phyloP scores from a whole-genome alignment of 768 basidiomycete genomes.

The Amanita molliuscula region DNA sequence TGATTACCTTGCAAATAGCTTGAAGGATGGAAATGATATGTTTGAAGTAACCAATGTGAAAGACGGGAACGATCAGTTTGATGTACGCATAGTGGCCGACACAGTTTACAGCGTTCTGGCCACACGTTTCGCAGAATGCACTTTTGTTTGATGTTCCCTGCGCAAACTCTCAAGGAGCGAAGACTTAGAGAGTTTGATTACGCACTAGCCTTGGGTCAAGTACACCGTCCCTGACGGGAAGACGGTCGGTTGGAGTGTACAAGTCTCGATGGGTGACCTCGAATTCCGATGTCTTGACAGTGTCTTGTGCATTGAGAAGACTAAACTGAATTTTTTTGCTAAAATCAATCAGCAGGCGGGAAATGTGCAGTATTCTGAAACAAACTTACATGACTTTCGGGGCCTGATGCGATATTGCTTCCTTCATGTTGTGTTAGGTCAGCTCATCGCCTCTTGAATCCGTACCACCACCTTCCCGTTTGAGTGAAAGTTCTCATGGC shows the following conservation, averaged over 20 bases:
- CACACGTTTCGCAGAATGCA: slow-evolving; percentile 91
- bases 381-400: slow-evolving; percentile 70
- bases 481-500: too few relatives aligned
- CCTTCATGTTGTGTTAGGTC: slow-evolving; percentile 68
- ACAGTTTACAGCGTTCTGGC: slow-evolving; percentile 84
- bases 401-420: slow-evolving; percentile 65
- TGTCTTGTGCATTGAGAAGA: slow-evolving; percentile 87
- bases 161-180: background rate
- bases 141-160: slow-evolving; percentile 94
- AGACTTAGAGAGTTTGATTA: slow-evolving; percentile 3
- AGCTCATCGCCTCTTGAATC: too few relatives aligned
- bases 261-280: slow-evolving; percentile 91
- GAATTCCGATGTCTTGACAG: slow-evolving; percentile 92
- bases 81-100: slow-evolving; percentile 99
- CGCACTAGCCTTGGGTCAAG: slow-evolving; percentile 84
- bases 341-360: slow-evolving; percentile 9
- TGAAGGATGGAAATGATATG: slow-evolving; percentile 90
- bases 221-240: slow-evolving; percentile 87
- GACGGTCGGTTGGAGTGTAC: slow-evolving; percentile 74
- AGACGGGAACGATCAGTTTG: slow-evolving; percentile 92
- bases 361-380: background rate
- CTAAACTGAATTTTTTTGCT: slow-evolving; percentile 97
- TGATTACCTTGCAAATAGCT: slow-evolving; percentile 87
- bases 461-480: too few relatives aligned
- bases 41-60: slow-evolving; percentile 98